Percentiles rank a stretch among this genome's conserved stretches.
phyloP scores from a whole-genome alignment of 108 stramenopile species.

The Cyclotella cryptica region DNA sequence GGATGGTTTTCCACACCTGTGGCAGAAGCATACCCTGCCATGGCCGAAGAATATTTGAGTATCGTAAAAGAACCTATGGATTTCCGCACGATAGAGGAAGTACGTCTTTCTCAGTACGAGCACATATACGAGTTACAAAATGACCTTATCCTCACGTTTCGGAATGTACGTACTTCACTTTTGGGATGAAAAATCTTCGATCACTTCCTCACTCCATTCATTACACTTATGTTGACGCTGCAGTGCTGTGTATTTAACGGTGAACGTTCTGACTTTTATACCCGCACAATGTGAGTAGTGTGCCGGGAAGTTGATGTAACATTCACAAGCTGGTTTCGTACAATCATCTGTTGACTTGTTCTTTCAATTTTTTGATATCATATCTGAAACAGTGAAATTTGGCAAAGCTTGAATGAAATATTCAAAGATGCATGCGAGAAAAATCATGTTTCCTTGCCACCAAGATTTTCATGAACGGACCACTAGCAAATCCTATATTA shows the following conservation, averaged over 20 bases:
- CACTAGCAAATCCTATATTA: not conserved
- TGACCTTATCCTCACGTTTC: conserved; percentile 72
- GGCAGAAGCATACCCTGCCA: conserved; percentile 63
- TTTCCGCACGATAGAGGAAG: conserved; percentile 81
- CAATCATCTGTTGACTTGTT: conserved; percentile 17
- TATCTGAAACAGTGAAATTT: conserved; percentile 27
- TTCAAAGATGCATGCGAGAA: conserved; percentile 41
- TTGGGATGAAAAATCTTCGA: conserved; percentile 25
- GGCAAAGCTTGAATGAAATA: conserved; percentile 34
- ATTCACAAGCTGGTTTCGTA: not conserved
- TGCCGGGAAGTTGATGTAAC: not conserved
- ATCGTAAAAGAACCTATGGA: conserved; percentile 73
- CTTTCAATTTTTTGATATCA: conserved; percentile 18
- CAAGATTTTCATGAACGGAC: conserved; percentile 14
- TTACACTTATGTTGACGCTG: not conserved
- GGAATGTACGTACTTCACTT: conserved; percentile 3
- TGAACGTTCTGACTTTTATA: conserved; percentile 26
- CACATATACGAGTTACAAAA: conserved; percentile 71
- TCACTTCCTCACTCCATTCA: not conserved
- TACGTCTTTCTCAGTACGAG: conserved; percentile 59
- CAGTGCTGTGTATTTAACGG: conserved; percentile 77
- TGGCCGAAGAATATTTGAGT: conserved; percentile 58
- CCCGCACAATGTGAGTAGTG: conserved; percentile 51
- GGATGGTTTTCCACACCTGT: conserved; percentile 66
- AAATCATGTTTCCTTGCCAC: conserved; percentile 18